phyloP scores from a whole-genome alignment of 345 rosid species.

The Cochlearia excelsa region DNA sequence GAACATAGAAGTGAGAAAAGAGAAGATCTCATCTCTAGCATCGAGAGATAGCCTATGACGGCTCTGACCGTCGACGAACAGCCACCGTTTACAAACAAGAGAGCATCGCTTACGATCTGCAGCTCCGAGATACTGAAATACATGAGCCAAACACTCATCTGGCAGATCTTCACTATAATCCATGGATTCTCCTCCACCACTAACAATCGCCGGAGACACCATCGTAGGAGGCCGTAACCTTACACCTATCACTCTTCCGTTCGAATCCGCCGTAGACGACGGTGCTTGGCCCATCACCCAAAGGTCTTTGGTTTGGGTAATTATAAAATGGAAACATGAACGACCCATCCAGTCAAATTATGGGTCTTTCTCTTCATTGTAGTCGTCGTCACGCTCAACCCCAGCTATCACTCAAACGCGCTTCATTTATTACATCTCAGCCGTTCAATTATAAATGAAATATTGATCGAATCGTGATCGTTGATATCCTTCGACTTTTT shows the following conservation, averaged over 20 bases:
- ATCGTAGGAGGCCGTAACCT: constrained; percentile 25
- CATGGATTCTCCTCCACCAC: constrained; percentile 13
- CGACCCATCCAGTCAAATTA: constrained; percentile 38
- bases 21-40: constrained; percentile 52
- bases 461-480: constrained; percentile 12
- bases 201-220: constrained; percentile 16
- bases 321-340: constrained; percentile 20
- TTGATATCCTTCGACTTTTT: constrained; percentile 17
- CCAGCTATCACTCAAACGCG: constrained; percentile 21
- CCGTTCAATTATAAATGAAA: constrained; percentile 2
- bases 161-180: constrained; percentile 52
- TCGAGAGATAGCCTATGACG: constrained; percentile 70
- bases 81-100: constrained; percentile 73
- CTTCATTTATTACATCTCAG: not conserved
- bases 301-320: not conserved
- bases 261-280: constrained; percentile 37
- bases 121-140: constrained; percentile 67
- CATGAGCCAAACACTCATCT: constrained; percentile 74
- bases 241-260: constrained; percentile 25
- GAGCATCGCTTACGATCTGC: constrained; percentile 76
- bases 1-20: constrained; percentile 45
- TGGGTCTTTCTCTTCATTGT: constrained; percentile 42
- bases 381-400: constrained; percentile 34
- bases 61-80: constrained; percentile 65
- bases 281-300: constrained; percentile 58